Evolutionary conservation across 1,139 yeast species (phyloP).

Genomic region (Kodamaea fungicola): DNA sequence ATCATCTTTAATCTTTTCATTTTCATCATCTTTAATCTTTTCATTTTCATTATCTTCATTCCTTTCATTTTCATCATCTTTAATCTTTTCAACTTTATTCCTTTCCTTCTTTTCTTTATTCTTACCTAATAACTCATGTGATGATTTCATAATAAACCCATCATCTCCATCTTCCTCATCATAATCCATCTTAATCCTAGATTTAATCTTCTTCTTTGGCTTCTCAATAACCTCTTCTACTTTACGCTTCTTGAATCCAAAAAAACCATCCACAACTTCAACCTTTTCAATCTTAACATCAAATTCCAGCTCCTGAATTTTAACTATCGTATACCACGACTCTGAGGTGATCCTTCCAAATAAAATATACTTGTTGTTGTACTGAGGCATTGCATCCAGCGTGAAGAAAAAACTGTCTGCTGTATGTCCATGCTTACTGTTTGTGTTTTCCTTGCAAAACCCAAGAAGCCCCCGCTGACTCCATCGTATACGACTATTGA

Average conservation of each 20-base stretch:
- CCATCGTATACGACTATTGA: slow-evolving; percentile 53
- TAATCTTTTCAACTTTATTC: no score
- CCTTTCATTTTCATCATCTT: slow-evolving; percentile 1
- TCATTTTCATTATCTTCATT: slow-evolving; percentile 4
- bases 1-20: no score
- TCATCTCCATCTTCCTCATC: slow-evolving; percentile 31
- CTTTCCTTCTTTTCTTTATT: slow-evolving; percentile 15
- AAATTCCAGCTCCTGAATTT: slow-evolving; percentile 37
- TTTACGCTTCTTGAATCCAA: slow-evolving; percentile 19
- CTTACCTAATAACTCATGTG: slow-evolving; percentile 41
- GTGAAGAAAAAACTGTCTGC: slow-evolving; percentile 55
- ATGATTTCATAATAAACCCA: slow-evolving; percentile 45
- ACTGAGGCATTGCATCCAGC: slow-evolving; percentile 40
- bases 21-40: slow-evolving; percentile 5
- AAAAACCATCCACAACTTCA: slow-evolving; percentile 47
- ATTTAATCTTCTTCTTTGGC: slow-evolving; percentile 21
- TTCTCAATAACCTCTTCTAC: slow-evolving; percentile 14
- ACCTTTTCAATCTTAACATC: slow-evolving; percentile 50
- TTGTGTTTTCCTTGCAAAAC: slow-evolving; percentile 30
- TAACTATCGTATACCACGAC: slow-evolving; percentile 51
- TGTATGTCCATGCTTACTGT: slow-evolving; percentile 29
- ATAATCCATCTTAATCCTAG: slow-evolving; percentile 16
- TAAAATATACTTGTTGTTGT: slow-evolving; percentile 47
- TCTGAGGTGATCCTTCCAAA: slow-evolving; percentile 66
- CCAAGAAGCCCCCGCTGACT: slow-evolving; percentile 57